phyloP scores from a whole-genome alignment of 352 stramenopile genomes.

The Albugo laibachii region DNA sequence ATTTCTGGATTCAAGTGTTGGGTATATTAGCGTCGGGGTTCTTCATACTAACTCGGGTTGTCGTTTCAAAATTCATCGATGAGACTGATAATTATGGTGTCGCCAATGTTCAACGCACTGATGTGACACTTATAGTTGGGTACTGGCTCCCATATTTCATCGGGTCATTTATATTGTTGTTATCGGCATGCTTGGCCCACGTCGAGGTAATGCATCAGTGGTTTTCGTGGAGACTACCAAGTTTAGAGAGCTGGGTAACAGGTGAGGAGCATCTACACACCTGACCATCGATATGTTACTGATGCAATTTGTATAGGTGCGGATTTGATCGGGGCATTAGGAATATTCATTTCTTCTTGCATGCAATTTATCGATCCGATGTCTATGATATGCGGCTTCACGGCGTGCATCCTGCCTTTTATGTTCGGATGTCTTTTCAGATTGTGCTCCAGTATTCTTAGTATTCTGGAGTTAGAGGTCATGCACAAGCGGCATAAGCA shows the following conservation, averaged over 20 bases:
- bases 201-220: conserved; percentile 71
- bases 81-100: conserved; percentile 47
- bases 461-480: conserved; percentile 45
- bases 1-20: conserved; percentile 55
- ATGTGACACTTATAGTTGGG: conserved; percentile 41
- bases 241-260: conserved; percentile 26
- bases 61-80: conserved; percentile 22
- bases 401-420: conserved; percentile 47
- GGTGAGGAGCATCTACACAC: conserved; percentile 12
- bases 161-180: conserved; percentile 51
- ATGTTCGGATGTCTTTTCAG: conserved; percentile 42
- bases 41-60: conserved; percentile 34
- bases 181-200: conserved; percentile 58
- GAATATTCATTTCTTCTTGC: conserved; percentile 61
- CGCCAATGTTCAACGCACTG: conserved; percentile 36
- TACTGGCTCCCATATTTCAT: conserved; percentile 73
- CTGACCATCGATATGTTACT: neutral
- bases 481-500: conserved; percentile 71
- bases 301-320: conserved; percentile 15
- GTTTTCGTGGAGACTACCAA: conserved; percentile 56
- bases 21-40: conserved; percentile 37
- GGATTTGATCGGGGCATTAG: conserved; percentile 31
- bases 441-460: conserved; percentile 40
- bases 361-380: conserved; percentile 74
- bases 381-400: conserved; percentile 52